Conservation (phyloP, 768 basidiomycete genomes). For the Fistulinella prunicolor region DNA sequence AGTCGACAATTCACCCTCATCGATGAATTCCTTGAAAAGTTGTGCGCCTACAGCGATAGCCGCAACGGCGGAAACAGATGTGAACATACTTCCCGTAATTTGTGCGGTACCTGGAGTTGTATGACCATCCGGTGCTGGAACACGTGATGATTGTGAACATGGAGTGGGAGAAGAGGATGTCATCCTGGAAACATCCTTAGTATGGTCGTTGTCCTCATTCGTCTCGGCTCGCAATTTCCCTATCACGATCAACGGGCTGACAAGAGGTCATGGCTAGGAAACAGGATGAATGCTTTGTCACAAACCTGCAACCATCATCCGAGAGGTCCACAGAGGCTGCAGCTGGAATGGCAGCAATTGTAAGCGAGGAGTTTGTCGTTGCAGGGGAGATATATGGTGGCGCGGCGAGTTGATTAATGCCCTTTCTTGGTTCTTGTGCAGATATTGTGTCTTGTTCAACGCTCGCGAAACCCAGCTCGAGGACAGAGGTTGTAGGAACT, state of each 20-base stretch:
- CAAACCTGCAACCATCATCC: constrained; percentile 3
- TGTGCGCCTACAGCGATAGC: background rate
- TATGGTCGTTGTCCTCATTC: background rate
- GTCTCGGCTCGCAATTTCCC: background rate
- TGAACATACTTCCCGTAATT: background rate
- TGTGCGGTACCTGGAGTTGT: background rate
- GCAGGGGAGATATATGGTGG: background rate
- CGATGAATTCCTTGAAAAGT: background rate
- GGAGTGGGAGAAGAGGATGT: background rate
- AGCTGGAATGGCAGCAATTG: background rate
- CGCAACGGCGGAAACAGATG: background rate
- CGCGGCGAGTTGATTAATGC: background rate
- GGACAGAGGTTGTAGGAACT: background rate
- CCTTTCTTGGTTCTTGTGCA: background rate
- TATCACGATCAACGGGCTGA: background rate
- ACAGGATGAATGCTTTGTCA: background rate
- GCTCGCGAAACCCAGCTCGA: background rate
- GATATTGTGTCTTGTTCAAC: background rate
- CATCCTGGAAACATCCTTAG: background rate
- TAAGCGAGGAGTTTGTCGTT: background rate
- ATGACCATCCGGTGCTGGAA: background rate
- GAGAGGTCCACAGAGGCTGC: background rate
- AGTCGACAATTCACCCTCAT: background rate
- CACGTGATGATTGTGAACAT: background rate
- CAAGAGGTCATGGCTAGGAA: background rate